Conservation (phyloP, 805 yeast species). For the Groenewaldozyma tartarivorans region DNA sequence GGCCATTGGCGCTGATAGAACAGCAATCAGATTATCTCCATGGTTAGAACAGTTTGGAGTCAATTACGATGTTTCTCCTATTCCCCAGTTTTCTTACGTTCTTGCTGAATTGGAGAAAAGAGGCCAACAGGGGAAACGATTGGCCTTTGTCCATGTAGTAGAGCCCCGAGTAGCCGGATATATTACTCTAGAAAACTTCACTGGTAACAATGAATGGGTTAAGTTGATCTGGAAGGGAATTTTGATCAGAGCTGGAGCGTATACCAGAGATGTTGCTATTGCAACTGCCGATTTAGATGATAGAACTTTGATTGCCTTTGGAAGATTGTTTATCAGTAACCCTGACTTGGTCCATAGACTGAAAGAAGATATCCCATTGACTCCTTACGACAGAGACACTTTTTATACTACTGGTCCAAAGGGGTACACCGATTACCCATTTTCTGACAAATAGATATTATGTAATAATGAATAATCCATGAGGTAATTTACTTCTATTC, state of each 20-base stretch:
- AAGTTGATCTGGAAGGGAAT: conserved; percentile 15
- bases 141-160: conserved; percentile 31
- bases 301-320: conserved; percentile 24
- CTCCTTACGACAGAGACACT: conserved; percentile 37
- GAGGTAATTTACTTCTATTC: too few species aligned
- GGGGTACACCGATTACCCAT: conserved; percentile 3
- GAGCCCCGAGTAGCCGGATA: conserved; percentile 28
- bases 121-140: conserved; percentile 25
- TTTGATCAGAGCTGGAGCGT: conserved; percentile 8
- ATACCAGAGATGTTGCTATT: conserved; percentile 1
- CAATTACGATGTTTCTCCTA: conserved; percentile 23
- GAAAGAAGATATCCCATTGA: conserved; percentile 32
- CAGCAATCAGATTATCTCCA: conserved; percentile 35
- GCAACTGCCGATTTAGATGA: conserved; percentile 6
- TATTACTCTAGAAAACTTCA: conserved; percentile 2
- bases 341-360: conserved; percentile 46
- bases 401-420: conserved; percentile 30
- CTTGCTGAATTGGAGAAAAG: conserved; percentile 33
- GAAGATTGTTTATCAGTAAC: conserved; percentile 44
- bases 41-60: conserved; percentile 22
- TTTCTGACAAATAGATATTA: too few species aligned
- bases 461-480: too few species aligned
- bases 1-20: conserved; percentile 42
- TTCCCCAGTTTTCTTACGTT: conserved; percentile 32
- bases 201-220: conserved; percentile 7